Evolutionary conservation across 2,329 filamentous ascomycete species (phyloP).

Genomic region (Camillea tinctor): DNA sequence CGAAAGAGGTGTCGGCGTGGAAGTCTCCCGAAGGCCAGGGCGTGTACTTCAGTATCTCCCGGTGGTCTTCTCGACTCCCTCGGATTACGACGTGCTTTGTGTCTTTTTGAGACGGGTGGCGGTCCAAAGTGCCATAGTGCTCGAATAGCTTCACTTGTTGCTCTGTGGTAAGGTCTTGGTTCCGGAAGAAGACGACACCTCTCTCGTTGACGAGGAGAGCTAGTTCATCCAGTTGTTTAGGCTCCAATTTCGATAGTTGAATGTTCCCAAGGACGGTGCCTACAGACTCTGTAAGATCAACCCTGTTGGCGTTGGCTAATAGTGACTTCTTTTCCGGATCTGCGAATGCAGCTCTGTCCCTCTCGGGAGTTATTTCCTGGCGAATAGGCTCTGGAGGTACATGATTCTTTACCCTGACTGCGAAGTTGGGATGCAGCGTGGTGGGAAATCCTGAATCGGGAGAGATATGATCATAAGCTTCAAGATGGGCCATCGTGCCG

Average conservation of each 20-base stretch:
- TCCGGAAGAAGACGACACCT: constrained; percentile 48
- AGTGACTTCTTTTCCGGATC: constrained; percentile 45
- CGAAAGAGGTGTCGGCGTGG: constrained; percentile 50
- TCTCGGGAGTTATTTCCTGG: constrained; percentile 30
- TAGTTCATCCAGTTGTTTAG: constrained; percentile 49
- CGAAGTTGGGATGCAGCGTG: constrained; percentile 46
- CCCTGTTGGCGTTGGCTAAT: constrained; percentile 37
- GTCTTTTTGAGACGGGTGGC: constrained; percentile 46
- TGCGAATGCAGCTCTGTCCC: constrained; percentile 41
- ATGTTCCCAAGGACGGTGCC: constrained; percentile 39
- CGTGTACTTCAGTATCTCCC: constrained; percentile 44
- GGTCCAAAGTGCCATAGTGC: constrained; percentile 48
- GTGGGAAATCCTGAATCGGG: constrained; percentile 47
- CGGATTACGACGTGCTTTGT: constrained; percentile 43
- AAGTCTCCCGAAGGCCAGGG: constrained; percentile 47
- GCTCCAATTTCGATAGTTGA: constrained; percentile 45
- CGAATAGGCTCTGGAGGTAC: constrained; percentile 39
- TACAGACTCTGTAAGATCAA: constrained; percentile 44
- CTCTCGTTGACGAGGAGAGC: constrained; percentile 46
- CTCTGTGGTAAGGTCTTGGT: constrained; percentile 46
- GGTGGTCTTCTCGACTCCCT: constrained; percentile 45
- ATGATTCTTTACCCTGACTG: constrained; percentile 42
- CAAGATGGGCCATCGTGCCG: constrained; percentile 38
- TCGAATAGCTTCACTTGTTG: constrained; percentile 44
- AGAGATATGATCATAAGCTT: constrained; percentile 47